A percentile compares a stretch with the other conserved stretches of the same genome.
Conservation (phyloP, 2,329 filamentous ascomycete genomes). For the Hymenoscyphus repandus region DNA sequence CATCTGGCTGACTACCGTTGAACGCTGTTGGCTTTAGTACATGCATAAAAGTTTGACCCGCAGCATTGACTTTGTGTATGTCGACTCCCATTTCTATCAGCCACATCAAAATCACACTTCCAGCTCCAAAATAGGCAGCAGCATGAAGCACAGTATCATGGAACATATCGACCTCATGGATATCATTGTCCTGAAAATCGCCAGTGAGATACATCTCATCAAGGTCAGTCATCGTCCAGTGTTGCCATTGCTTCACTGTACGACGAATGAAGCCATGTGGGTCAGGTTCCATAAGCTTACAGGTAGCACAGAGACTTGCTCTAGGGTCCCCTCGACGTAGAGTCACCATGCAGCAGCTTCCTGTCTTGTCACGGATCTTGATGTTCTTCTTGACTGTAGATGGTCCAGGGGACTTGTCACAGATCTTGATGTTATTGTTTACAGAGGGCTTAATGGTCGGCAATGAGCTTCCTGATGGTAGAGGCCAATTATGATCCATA, state of each 20-base stretch:
- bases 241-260: background rate
- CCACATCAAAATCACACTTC: background rate
- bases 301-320: background rate
- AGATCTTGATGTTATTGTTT: too few species aligned
- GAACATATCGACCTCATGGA: constrained; percentile 5
- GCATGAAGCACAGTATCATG: constrained; percentile 7
- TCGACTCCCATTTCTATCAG: constrained; percentile 4
- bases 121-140: constrained; percentile 3
- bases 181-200: background rate
- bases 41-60: constrained; percentile 11
- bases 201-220: background rate
- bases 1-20: too few species aligned
- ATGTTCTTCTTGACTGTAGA: too few species aligned
- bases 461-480: too few species aligned
- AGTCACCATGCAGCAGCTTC: background rate
- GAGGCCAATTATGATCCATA: too few species aligned
- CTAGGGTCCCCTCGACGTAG: constrained; percentile 7
- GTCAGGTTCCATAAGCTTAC: background rate
- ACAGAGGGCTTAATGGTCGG: too few species aligned
- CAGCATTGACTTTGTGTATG: constrained; percentile 6
- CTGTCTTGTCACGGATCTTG: too few species aligned
- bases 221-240: background rate
- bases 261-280: background rate
- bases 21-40: constrained; percentile 4
- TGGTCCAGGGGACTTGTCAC: too few species aligned